These are phyloP conservation scores for Ettlia oleoabundans DNA, from an alignment of 139 green algal species.

Conservation along the genomic window DNA sequence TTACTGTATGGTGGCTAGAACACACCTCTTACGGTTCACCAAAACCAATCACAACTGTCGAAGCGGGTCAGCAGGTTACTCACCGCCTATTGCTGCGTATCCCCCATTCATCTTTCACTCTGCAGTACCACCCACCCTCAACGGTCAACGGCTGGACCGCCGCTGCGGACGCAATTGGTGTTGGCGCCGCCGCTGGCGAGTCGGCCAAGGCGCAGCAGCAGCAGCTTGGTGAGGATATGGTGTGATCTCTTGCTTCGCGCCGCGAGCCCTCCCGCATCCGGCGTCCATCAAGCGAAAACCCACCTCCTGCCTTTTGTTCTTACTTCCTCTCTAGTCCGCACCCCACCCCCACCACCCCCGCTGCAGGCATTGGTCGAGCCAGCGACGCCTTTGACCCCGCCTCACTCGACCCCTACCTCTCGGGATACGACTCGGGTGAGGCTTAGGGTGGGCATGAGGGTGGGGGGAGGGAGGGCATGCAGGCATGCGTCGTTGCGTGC, in stretches of 20 bases:
- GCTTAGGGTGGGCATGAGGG: background rate
- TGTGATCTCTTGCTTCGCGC: background rate
- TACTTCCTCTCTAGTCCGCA: too few species aligned
- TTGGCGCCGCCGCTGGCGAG: background rate
- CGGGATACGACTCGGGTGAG: conserved; percentile 33
- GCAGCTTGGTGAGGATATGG: conserved; percentile 3
- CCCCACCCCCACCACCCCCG: too few species aligned
- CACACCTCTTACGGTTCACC: too few species aligned
- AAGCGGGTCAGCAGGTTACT: too few species aligned
- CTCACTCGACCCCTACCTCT: conserved; percentile 29
- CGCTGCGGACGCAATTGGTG: background rate
- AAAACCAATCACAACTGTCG: too few species aligned
- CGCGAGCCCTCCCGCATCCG: too few species aligned
- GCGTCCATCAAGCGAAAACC: too few species aligned
- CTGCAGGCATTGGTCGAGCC: conserved; percentile 7
- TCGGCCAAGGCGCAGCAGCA: conserved; percentile 10
- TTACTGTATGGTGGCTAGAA: too few species aligned
- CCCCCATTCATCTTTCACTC: too few species aligned
- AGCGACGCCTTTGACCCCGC: conserved; percentile 23
- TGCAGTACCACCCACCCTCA: background rate
- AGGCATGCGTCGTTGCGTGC: background rate
- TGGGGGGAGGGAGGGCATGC: background rate
- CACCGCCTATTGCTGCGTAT: too few species aligned
- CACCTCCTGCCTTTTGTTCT: too few species aligned
- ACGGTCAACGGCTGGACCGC: conserved; percentile 17